These are phyloP conservation scores for Leishmania tarentolae DNA, from an alignment of 208 protist species.

Conservation along the genomic window DNA sequence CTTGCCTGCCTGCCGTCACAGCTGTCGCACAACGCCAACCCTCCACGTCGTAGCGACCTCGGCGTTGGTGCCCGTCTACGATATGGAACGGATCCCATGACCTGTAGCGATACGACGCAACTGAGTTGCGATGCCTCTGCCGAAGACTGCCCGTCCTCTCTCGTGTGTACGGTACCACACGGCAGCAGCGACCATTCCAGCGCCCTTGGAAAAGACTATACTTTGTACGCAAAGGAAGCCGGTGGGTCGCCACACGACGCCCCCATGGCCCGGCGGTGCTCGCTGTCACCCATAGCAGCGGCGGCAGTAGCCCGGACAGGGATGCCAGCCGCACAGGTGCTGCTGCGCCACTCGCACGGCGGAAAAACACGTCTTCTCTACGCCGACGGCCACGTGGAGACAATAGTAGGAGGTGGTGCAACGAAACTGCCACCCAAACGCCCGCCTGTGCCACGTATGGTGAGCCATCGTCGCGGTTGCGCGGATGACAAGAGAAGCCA, in stretches of 20 bases:
- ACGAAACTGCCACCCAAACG: neutral
- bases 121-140: neutral
- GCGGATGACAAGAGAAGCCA: neutral
- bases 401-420: neutral
- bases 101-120: neutral
- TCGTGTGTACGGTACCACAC: neutral
- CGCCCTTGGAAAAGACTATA: neutral
- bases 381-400: conserved; percentile 43
- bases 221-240: too few relatives aligned
- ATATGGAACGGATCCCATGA: neutral
- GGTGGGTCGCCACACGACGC: neutral
- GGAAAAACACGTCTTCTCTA: conserved; percentile 49
- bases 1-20: neutral
- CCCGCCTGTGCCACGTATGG: neutral
- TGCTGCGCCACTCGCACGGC: conserved; percentile 40
- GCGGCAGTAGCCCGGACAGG: neutral
- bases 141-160: neutral
- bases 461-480: neutral
- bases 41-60: neutral
- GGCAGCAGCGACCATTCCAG: neutral
- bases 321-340: conserved; percentile 13
- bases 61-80: neutral
- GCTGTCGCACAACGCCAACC: neutral
- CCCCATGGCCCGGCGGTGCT: neutral
- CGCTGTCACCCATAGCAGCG: neutral